Evolutionary conservation across 106 monocot genomes (phyloP).

Genomic region (Chionographis japonica): DNA sequence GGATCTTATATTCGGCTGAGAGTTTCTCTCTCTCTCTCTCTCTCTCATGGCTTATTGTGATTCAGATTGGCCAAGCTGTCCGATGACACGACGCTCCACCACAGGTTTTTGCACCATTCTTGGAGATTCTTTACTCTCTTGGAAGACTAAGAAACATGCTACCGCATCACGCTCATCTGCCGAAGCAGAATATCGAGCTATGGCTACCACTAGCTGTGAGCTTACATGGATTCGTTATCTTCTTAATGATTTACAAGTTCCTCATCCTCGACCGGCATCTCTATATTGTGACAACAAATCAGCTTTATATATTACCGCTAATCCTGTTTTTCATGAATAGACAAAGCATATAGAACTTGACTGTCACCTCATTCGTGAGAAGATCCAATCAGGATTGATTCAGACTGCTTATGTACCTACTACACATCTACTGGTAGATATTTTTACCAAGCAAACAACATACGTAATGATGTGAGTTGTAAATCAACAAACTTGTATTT

Average conservation of each 20-base stretch:
- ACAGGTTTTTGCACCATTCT: neutral
- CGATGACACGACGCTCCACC: neutral
- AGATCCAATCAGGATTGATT: neutral
- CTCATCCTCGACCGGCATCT: neutral
- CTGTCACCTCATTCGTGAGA: neutral
- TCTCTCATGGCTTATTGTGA: neutral
- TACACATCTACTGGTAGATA: too few species aligned
- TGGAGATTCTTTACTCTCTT: neutral
- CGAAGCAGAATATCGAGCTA: neutral
- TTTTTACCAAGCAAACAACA: too few species aligned
- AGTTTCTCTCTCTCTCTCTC: neutral
- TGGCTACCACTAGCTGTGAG: neutral
- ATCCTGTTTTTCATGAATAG: neutral
- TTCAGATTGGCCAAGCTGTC: neutral
- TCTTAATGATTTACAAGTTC: neutral
- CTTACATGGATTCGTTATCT: constrained; percentile 1
- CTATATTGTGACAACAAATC: constrained; percentile 1
- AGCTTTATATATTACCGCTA: neutral
- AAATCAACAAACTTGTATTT: too few species aligned
- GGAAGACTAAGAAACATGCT: neutral
- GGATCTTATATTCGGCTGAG: neutral
- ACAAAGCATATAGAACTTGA: constrained; percentile 1
- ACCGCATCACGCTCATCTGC: neutral
- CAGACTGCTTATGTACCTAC: neutral
- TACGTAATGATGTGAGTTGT: too few species aligned